A percentile compares a stretch with the other conserved stretches of the same genome.
Conservation (phyloP, 148 eudicot species). For the Pharnaceum exiguum region DNA sequence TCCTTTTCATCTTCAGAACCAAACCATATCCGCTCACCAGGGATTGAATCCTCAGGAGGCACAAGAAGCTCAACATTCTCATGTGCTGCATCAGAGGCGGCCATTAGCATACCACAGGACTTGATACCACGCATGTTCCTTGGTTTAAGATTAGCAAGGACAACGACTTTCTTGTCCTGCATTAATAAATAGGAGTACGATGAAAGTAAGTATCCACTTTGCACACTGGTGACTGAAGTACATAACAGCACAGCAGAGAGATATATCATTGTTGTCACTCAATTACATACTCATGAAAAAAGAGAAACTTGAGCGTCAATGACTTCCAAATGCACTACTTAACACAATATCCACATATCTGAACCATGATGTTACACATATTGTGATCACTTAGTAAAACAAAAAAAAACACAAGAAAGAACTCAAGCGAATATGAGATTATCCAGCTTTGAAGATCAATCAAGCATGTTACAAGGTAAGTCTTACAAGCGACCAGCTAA, state of each 20-base stretch:
- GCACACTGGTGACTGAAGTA: too few relatives aligned
- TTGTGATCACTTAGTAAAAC: neutral
- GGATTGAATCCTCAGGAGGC: conserved; percentile 76
- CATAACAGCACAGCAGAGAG: too few relatives aligned
- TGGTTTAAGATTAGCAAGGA: conserved; percentile 90
- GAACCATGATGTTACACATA: neutral
- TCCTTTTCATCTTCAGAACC: conserved; percentile 67
- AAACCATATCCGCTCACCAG: conserved; percentile 96
- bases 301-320: too few relatives aligned
- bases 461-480: neutral
- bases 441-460: neutral
- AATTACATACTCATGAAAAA: too few relatives aligned
- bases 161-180: conserved; percentile 72
- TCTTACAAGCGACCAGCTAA: too few relatives aligned
- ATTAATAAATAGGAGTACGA: conserved; percentile 5
- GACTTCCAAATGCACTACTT: too few relatives aligned
- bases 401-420: neutral
- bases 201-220: too few relatives aligned
- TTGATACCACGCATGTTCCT: conserved; percentile 96
- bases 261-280: too few relatives aligned
- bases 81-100: conserved; percentile 93
- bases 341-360: too few relatives aligned
- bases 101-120: conserved; percentile 95
- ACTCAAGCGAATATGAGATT: neutral
- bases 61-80: conserved; percentile 95